These are phyloP conservation scores for Trichoderma asperellum DNA, from an alignment of 2,329 filamentous ascomycete species.

Conservation along the genomic window DNA sequence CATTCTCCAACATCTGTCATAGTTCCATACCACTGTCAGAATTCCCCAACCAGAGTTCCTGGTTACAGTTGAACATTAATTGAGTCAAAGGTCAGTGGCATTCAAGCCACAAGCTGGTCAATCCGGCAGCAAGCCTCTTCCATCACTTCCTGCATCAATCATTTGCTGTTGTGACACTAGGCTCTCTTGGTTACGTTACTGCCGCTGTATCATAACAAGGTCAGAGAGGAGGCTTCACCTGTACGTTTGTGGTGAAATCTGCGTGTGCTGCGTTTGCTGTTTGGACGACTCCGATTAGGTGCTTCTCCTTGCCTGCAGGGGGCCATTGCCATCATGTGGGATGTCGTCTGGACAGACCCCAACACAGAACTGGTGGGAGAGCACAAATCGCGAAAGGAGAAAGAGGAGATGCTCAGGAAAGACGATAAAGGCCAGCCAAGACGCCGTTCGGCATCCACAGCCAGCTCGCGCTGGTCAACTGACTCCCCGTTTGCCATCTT, in stretches of 20 bases:
- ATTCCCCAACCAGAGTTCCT: not conserved
- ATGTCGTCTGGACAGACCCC: conserved; percentile 62
- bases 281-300: not conserved
- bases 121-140: not conserved
- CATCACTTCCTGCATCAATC: not conserved
- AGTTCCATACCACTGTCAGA: not conserved
- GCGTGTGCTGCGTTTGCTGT: not conserved
- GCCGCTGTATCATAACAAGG: conserved; percentile 23
- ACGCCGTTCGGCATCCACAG: conserved; percentile 47
- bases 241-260: not conserved
- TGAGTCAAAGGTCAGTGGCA: not conserved
- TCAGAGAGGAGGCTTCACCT: conserved; percentile 3
- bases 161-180: conserved; percentile 29
- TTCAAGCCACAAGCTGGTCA: not conserved
- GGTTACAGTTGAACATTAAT: not conserved
- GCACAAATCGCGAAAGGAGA: conserved; percentile 54
- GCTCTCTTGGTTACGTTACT: conserved; percentile 26
- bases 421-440: conserved; percentile 35
- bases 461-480: conserved; percentile 49
- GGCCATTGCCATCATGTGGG: conserved; percentile 52
- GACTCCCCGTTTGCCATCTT: conserved; percentile 51
- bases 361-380: conserved; percentile 58
- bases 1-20: not conserved
- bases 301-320: conserved; percentile 16
- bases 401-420: conserved; percentile 31